These are phyloP conservation scores for Colletotrichum tanaceti DNA, from an alignment of 2,329 filamentous ascomycete species.

Conservation along the genomic window DNA sequence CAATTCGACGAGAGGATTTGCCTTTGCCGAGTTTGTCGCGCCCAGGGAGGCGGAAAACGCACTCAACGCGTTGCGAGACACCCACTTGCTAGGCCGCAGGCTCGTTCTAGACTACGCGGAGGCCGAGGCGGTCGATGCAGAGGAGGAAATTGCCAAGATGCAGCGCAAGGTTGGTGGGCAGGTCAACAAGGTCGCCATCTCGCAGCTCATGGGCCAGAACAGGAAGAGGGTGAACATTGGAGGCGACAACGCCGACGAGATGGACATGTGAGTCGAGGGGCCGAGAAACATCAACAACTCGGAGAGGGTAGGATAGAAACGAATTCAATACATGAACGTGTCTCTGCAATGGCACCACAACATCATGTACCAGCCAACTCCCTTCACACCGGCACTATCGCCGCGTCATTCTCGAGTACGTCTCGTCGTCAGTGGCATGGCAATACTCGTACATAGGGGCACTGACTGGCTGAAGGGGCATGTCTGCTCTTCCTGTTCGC, in stretches of 20 bases:
- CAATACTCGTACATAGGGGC: not conserved
- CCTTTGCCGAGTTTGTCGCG: conserved; percentile 95
- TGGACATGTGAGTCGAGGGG: conserved; percentile 43
- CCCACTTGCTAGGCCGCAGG: conserved; percentile 89
- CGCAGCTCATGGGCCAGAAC: conserved; percentile 85
- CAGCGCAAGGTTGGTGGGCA: conserved; percentile 94
- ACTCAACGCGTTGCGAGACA: conserved; percentile 89
- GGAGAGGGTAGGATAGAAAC: not conserved
- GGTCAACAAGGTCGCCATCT: conserved; percentile 88
- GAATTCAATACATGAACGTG: not conserved
- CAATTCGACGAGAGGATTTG: conserved; percentile 88
- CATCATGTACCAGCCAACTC: not conserved
- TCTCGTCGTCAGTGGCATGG: conserved; percentile 5
- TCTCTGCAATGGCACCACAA: conserved; percentile 11
- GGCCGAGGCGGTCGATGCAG: conserved; percentile 88
- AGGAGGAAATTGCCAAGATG: conserved; percentile 97
- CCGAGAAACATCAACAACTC: conserved; percentile 15
- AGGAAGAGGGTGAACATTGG: conserved; percentile 88
- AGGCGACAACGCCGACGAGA: conserved; percentile 71
- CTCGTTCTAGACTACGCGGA: conserved; percentile 93
- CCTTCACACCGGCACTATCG: conserved; percentile 1
- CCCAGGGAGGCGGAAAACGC: conserved; percentile 90
- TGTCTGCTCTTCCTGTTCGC: not conserved
- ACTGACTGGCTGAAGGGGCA: not conserved
- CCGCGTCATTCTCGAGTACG: conserved; percentile 7